Conservation (phyloP, 1,139 yeast species). For the Yamadazyma taylorii region DNA sequence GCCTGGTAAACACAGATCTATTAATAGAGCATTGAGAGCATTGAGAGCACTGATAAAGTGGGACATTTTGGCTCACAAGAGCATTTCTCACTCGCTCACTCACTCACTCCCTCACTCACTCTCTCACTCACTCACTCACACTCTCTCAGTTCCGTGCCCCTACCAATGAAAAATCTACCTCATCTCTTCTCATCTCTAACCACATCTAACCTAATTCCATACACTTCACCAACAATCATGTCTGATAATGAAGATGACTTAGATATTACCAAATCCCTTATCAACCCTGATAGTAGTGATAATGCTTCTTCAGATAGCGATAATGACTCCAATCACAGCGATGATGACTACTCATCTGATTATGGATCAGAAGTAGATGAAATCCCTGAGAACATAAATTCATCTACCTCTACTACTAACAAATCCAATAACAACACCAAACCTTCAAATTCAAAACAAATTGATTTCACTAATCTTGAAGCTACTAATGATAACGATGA, state of each 20-base stretch:
- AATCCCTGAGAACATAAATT: slow-evolving; percentile 2
- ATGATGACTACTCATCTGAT: not conserved
- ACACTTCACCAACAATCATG: not conserved
- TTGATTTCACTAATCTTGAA: slow-evolving; percentile 47
- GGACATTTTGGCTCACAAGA: too few relatives aligned
- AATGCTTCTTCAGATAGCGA: not conserved
- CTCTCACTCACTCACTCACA: too few relatives aligned
- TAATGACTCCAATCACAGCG: slow-evolving; percentile 3
- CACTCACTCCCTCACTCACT: too few relatives aligned
- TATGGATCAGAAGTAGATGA: slow-evolving; percentile 1
- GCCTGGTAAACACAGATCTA: too few relatives aligned
- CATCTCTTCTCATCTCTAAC: slow-evolving; percentile 2
- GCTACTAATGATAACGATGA: slow-evolving; percentile 62
- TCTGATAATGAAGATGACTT: not conserved
- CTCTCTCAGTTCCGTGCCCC: too few relatives aligned
- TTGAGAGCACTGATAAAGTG: too few relatives aligned
- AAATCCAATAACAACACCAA: too few relatives aligned
- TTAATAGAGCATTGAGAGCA: too few relatives aligned
- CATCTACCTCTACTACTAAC: slow-evolving; percentile 6
- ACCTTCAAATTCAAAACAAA: slow-evolving; percentile 24
- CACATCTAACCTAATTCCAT: not conserved
- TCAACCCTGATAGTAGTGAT: not conserved
- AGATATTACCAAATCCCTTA: slow-evolving; percentile 1
- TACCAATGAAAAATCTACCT: not conserved
- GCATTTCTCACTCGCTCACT: too few relatives aligned